phyloP scores from a whole-genome alignment of 768 basidiomycete genomes.

The Panaeolus cyanescens region DNA sequence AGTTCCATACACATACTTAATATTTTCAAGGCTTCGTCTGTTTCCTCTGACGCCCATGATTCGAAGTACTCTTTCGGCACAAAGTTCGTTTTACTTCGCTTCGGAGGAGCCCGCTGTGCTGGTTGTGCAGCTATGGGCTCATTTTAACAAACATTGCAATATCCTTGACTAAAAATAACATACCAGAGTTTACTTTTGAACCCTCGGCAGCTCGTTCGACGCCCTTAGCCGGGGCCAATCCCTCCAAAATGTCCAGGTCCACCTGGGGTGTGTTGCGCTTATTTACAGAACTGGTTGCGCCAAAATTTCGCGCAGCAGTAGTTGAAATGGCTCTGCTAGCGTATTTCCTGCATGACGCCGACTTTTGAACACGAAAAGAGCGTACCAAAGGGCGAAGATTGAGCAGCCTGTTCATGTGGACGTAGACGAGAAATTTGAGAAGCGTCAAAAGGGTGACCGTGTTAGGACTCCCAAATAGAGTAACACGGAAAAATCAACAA shows the following conservation, averaged over 20 bases:
- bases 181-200: not conserved
- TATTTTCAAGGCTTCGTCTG: slow-evolving; percentile 3
- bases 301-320: slow-evolving; percentile 16
- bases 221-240: slow-evolving; percentile 2
- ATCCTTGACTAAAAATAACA: not conserved
- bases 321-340: slow-evolving; percentile 12
- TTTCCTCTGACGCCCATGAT: slow-evolving; percentile 16
- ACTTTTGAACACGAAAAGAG: slow-evolving; percentile 26
- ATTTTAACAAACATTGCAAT: not conserved
- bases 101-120: not conserved
- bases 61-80: slow-evolving; percentile 15
- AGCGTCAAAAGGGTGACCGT: not conserved
- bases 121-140: not conserved
- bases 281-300: slow-evolving; percentile 14
- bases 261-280: slow-evolving; percentile 14
- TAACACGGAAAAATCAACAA: not conserved
- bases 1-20: slow-evolving; percentile 7
- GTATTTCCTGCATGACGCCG: slow-evolving; percentile 8
- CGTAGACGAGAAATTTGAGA: slow-evolving; percentile 18
- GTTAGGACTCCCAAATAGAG: slow-evolving; percentile 3
- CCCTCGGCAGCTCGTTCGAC: not conserved
- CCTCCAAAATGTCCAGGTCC: slow-evolving; percentile 17
- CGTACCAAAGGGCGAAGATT: slow-evolving; percentile 28
- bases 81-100: not conserved
- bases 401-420: slow-evolving; percentile 24